Percentiles rank a stretch among this genome's conserved stretches.
These are phyloP conservation scores for Mycena chlorophos DNA, from an alignment of 768 basidiomycete genomes.

Conservation along the genomic window DNA sequence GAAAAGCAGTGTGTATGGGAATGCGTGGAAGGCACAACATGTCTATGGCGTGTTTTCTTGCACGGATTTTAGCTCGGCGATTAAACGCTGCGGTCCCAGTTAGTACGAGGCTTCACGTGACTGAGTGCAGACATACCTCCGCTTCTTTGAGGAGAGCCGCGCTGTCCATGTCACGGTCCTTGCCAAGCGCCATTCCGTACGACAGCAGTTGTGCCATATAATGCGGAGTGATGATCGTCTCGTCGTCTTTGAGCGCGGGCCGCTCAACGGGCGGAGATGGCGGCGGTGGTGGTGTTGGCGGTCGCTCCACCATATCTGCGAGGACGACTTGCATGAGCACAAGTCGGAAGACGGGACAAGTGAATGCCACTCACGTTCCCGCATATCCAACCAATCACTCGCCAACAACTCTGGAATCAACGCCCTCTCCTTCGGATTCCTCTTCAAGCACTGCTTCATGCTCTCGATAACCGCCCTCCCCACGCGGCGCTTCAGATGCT, in stretches of 20 bases:
- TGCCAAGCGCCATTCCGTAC: conserved; percentile 69
- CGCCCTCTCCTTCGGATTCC: conserved; percentile 79
- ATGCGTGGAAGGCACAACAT: not conserved
- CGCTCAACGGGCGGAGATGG: conserved; percentile 38
- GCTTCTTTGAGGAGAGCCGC: conserved; percentile 53
- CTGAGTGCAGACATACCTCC: conserved; percentile 42
- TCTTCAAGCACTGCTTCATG: conserved; percentile 79
- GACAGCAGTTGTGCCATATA: conserved; percentile 76
- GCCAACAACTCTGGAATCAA: conserved; percentile 86
- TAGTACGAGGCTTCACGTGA: conserved; percentile 1
- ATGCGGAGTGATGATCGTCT: conserved; percentile 75
- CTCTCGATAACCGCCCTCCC: conserved; percentile 72
- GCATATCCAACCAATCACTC: conserved; percentile 76
- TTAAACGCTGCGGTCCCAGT: conserved; percentile 50
- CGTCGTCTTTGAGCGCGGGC: conserved; percentile 44
- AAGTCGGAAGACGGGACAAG: not conserved
- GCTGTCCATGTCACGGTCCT: conserved; percentile 37
- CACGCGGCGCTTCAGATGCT: conserved; percentile 72
- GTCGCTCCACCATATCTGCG: conserved; percentile 23
- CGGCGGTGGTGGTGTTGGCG: conserved; percentile 28
- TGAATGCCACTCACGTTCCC: conserved; percentile 45
- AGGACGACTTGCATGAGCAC: no score
- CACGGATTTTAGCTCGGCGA: conserved; percentile 59
- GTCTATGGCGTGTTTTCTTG: conserved; percentile 27
- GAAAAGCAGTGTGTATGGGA: not conserved